These are phyloP conservation scores for Microglena sp. DNA, from an alignment of 139 green algal species.

Conservation along the genomic window DNA sequence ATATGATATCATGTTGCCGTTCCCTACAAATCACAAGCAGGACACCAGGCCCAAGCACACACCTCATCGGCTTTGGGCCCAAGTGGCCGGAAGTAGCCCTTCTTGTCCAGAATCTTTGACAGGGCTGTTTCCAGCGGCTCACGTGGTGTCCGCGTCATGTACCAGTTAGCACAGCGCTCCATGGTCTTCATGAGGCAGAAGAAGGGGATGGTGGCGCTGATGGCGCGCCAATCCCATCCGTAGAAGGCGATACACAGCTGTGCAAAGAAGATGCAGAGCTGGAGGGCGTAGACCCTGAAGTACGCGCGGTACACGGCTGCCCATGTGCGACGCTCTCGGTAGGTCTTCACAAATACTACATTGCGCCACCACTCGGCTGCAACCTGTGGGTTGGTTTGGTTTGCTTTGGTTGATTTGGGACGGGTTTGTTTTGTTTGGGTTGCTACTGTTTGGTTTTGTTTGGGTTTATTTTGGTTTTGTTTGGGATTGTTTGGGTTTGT, in stretches of 20 bases:
- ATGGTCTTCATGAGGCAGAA: conserved; percentile 21
- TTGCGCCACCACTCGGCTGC: conserved; percentile 35
- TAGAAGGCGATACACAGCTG: conserved; percentile 16
- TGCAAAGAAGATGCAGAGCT: conserved; percentile 15
- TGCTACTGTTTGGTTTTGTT: no score
- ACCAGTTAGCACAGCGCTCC: conserved; percentile 35
- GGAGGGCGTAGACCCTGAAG: conserved; percentile 30
- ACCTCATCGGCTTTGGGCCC: background rate
- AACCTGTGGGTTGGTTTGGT: no score
- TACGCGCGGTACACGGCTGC: conserved; percentile 37
- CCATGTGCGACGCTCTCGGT: conserved; percentile 34
- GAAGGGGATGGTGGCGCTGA: conserved; percentile 19
- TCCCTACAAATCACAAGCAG: no score
- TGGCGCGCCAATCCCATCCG: conserved; percentile 23
- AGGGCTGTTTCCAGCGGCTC: conserved; percentile 5
- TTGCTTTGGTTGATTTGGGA: no score
- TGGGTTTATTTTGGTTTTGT: no score
- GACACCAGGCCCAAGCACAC: no score
- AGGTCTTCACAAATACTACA: conserved; percentile 43
- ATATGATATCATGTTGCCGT: no score
- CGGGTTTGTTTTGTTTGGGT: no score
- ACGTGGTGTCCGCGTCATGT: conserved; percentile 21
- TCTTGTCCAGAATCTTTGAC: conserved; percentile 22
- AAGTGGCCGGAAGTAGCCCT: conserved; percentile 21
- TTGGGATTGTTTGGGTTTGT: no score